These are phyloP conservation scores for Nicotiana rustica DNA, from an alignment of 305 asterid genomes.

Conservation along the genomic window DNA sequence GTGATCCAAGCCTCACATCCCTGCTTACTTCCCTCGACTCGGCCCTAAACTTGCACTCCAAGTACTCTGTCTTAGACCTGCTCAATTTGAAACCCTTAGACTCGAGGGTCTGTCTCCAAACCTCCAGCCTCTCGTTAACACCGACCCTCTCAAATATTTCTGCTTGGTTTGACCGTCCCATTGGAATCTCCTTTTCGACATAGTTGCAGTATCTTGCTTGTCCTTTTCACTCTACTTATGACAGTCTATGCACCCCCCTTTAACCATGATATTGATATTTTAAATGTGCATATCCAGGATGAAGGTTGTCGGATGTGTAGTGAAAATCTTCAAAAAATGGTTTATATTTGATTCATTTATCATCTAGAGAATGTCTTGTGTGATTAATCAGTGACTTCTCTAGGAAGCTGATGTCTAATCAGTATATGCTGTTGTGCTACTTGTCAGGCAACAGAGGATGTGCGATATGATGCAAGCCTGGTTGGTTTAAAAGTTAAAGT, in stretches of 20 bases:
- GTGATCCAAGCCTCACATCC: too few relatives aligned
- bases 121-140: too few relatives aligned
- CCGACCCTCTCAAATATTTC: background rate
- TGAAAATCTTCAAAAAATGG: background rate
- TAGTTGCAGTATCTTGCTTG: background rate
- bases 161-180: background rate
- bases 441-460: conserved; percentile 63
- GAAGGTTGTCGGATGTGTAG: background rate
- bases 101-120: too few relatives aligned
- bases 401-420: background rate
- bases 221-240: background rate
- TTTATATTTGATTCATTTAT: background rate
- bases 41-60: too few relatives aligned
- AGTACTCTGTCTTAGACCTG: too few relatives aligned
- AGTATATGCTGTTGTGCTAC: background rate
- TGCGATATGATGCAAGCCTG: conserved; percentile 58
- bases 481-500: conserved; percentile 84
- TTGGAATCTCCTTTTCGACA: background rate
- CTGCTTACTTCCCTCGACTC: too few relatives aligned
- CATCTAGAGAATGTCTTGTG: background rate
- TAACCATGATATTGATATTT: background rate
- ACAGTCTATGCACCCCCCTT: background rate
- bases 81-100: too few relatives aligned
- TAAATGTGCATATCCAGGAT: background rate
- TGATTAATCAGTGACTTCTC: conserved; percentile 4